A percentile compares a stretch with the other conserved stretches of the same genome.
phyloP scores from a whole-genome alignment of 2,329 filamentous ascomycete species.

The Fusarium sp. region DNA sequence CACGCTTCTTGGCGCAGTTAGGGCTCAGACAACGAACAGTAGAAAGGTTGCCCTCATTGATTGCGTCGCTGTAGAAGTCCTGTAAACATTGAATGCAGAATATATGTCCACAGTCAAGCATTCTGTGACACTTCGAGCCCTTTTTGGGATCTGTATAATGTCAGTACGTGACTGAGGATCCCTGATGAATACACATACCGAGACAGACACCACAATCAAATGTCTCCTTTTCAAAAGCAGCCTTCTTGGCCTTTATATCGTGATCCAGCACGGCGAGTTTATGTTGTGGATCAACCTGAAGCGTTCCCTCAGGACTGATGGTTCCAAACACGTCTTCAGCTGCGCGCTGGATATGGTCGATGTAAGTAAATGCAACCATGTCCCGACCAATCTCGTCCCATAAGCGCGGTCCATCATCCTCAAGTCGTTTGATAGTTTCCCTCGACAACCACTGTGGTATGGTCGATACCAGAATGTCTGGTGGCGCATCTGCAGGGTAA shows the following conservation, averaged over 20 bases:
- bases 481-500: slow-evolving; percentile 65
- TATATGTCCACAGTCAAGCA: slow-evolving; percentile 87
- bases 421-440: slow-evolving; percentile 58
- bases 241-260: slow-evolving; percentile 76
- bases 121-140: slow-evolving; percentile 79
- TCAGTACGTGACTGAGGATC: neutral
- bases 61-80: slow-evolving; percentile 89
- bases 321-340: slow-evolving; percentile 70
- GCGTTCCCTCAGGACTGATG: slow-evolving; percentile 55
- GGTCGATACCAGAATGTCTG: slow-evolving; percentile 60
- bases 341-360: slow-evolving; percentile 69
- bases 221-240: slow-evolving; percentile 82
- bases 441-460: slow-evolving; percentile 65
- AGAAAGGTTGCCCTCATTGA: slow-evolving; percentile 82
- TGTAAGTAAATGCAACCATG: slow-evolving; percentile 68
- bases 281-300: slow-evolving; percentile 64
- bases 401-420: slow-evolving; percentile 59
- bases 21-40: slow-evolving; percentile 83
- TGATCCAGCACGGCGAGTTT: slow-evolving; percentile 81
- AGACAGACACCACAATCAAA: slow-evolving; percentile 91
- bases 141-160: slow-evolving; percentile 80
- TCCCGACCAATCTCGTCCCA: slow-evolving; percentile 71
- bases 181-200: slow-evolving; percentile 51
- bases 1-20: slow-evolving; percentile 75
- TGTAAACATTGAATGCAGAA: slow-evolving; percentile 90